These are phyloP conservation scores for Ormosia semicastrata DNA, from an alignment of 306 rosid species.

Conservation along the genomic window DNA sequence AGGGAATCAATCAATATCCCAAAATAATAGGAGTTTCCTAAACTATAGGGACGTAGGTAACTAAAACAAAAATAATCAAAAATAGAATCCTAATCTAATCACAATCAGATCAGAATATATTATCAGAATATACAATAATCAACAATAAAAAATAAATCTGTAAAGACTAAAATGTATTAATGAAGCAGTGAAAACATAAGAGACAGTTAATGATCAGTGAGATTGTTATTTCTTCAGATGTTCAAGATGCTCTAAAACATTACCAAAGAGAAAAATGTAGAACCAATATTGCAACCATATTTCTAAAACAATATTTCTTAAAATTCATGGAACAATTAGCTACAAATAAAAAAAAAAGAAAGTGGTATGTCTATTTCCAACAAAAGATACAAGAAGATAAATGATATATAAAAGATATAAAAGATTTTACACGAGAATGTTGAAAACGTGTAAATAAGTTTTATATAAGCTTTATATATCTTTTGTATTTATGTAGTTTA, in stretches of 20 bases:
- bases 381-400: neutral
- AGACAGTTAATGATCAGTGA: neutral
- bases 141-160: constrained; percentile 29
- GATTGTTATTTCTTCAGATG: neutral
- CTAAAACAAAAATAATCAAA: too few relatives aligned
- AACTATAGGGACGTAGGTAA: too few relatives aligned
- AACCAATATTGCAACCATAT: neutral
- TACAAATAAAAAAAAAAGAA: neutral
- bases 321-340: neutral
- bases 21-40: too few relatives aligned
- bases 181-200: constrained; percentile 1
- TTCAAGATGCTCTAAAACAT: neutral
- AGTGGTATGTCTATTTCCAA: neutral
- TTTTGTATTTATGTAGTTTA: too few relatives aligned
- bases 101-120: too few relatives aligned
- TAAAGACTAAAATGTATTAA: constrained; percentile 25
- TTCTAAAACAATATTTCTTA: neutral
- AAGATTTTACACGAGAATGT: too few relatives aligned
- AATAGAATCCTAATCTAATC: too few relatives aligned
- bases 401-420: too few relatives aligned
- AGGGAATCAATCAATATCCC: too few relatives aligned
- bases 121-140: too few relatives aligned
- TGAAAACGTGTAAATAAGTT: too few relatives aligned
- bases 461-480: too few relatives aligned
- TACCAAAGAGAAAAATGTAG: neutral